Base-by-base conservation (phyloP, 2,329 filamentous ascomycete species). In the Diaporthe eres region DNA sequence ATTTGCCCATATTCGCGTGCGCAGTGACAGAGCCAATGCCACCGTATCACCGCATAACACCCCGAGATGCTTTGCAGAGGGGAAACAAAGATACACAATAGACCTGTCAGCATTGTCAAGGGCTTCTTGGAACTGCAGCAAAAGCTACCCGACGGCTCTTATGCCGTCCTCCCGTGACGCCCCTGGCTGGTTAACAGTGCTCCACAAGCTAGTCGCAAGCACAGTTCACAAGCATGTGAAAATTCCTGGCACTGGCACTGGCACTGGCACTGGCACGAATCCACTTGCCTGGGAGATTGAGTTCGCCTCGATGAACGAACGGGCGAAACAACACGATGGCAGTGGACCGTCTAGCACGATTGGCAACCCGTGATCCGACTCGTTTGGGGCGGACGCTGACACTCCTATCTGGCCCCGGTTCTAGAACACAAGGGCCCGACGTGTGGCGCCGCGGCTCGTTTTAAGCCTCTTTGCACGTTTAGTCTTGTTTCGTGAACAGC, bases 331-430 rank as follows among this genome's bases (percentile, higher is more conserved):
- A 37, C 28, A 39, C 10, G 22, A 17, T 12, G 4, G n/a, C 22
- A 55, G 31, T 55, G 65, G 63, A 3, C 47, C 53, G 44, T 22
- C 65, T 51, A 25, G 65, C 65, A 53, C 47, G 47, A 72, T 12
- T 28, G 39, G 25, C 53, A 34, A 22, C 57, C 55, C 71, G 42
- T 58, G 53, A 51, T 39, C 31, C n/a, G 42, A 28, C 60, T 73
- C 53, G 34, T 60, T 67, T 61, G 70, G 74, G 57, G 60, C 74
- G 74, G 74, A 74, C 51, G 70, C 31, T 70, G 71, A 57, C 37
- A 47, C n/a, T 75, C 74, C 74, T 75, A 68, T 75, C 74, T 75
- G 37, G 42, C 28, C 34, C 47, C 65, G 12, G 65, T 68, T 55
- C 65, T 68, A 68, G 47, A 68, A 53, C 65, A 22, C 31, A 25